These are phyloP conservation scores for Apiospora koreana DNA, from an alignment of 2,329 filamentous ascomycete genomes.

Conservation along the genomic window DNA sequence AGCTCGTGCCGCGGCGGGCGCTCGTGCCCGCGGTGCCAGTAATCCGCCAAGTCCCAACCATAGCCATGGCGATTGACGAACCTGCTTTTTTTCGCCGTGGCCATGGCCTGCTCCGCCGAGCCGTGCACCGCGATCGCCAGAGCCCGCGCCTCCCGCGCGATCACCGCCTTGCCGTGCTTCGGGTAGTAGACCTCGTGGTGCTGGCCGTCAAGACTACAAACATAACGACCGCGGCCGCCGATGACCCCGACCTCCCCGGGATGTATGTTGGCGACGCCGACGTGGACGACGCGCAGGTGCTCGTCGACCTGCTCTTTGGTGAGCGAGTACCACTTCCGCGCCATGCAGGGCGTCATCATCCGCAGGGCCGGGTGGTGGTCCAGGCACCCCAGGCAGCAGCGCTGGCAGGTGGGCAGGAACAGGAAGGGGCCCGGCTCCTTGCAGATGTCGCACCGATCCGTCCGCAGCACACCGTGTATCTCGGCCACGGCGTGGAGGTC, in stretches of 20 bases:
- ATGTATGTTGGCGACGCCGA: background rate
- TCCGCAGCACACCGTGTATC: background rate
- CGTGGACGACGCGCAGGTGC: background rate
- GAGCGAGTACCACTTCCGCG: background rate
- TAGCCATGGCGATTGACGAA: too few relatives aligned
- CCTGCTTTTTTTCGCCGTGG: too few relatives aligned
- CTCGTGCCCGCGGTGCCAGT: background rate
- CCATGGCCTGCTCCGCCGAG: accelerated
- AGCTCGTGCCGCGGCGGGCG: background rate
- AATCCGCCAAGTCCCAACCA: background rate
- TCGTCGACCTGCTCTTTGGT: background rate
- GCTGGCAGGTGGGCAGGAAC: background rate
- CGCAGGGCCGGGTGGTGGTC: background rate
- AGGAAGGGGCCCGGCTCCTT: background rate
- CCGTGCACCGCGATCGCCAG: background rate
- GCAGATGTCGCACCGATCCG: background rate
- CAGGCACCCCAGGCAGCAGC: background rate
- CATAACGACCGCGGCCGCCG: too few relatives aligned
- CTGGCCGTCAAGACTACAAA: too few relatives aligned
- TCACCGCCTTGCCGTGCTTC: background rate
- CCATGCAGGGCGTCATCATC: background rate
- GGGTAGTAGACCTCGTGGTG: too few relatives aligned
- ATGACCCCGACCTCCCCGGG: too few relatives aligned
- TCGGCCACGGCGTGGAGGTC: background rate
- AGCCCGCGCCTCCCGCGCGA: background rate